These are phyloP conservation scores for Xenoacremonium recifei DNA, from an alignment of 2,329 filamentous ascomycete species.

Conservation along the genomic window DNA sequence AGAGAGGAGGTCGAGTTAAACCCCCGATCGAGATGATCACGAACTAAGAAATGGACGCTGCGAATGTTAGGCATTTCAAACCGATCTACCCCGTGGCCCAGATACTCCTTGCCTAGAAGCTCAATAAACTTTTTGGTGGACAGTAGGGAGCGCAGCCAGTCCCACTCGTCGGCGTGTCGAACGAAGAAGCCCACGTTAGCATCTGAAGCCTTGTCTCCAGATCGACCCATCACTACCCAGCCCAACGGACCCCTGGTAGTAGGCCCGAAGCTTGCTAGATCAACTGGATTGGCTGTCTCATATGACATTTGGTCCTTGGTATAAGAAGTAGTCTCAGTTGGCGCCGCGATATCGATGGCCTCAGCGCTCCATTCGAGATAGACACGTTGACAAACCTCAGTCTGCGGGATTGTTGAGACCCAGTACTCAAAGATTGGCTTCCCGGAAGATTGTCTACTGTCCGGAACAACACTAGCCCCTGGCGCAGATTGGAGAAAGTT, in stretches of 20 bases:
- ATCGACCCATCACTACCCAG: conserved; percentile 21
- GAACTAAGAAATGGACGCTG: conserved; percentile 5
- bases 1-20: conserved; percentile 2
- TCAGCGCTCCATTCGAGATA: conserved; percentile 12
- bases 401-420: conserved; percentile 19
- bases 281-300: conserved; percentile 13
- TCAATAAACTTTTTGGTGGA: conserved; percentile 33
- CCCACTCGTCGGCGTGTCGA: conserved; percentile 38
- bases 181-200: conserved; percentile 43
- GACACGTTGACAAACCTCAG: conserved; percentile 12
- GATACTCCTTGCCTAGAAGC: conserved; percentile 32
- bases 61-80: conserved; percentile 21
- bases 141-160: conserved; percentile 40
- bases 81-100: conserved; percentile 31
- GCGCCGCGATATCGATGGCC: conserved; percentile 11
- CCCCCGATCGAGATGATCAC: conserved; percentile 2
- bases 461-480: conserved; percentile 37
- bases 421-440: conserved; percentile 7
- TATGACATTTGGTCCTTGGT: conserved; percentile 16
- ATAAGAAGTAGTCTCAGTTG: conserved; percentile 14
- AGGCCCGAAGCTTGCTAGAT: conserved; percentile 11
- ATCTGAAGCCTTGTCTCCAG: conserved; percentile 37
- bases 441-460: conserved; percentile 33
- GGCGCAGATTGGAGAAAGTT: conserved; percentile 41
- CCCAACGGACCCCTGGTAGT: conserved; percentile 21